Evolutionary conservation across 805 yeast species (phyloP), one percentile per base, ranked within the genome.

Genomic region (Zygosaccharomyces gambellarensis): DNA sequence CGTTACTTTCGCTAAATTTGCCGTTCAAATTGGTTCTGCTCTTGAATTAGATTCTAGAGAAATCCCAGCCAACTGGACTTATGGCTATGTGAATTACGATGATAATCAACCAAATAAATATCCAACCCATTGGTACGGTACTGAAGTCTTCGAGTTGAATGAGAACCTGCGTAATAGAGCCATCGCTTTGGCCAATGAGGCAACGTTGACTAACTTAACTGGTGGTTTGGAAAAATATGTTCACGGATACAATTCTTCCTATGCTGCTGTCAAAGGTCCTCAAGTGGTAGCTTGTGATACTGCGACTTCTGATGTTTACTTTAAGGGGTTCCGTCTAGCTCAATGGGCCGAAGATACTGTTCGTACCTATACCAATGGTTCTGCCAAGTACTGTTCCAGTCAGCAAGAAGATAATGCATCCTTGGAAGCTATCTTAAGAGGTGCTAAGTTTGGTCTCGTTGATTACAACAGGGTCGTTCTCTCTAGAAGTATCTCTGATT

Each of bases 371-470:
- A 76, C 85, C 55, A 82, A 82, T 59, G 82, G 81, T 47, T 72
- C 82, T 34, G 85, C 79, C 25, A 67, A 65, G 11, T 82, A 80
- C 70, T 79, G 85, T 63, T 62, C 81, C 39, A 76, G 85, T 40
- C 84, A 83, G 47, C 85, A 81, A 64, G 87, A 82, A 64, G 87
- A 82, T 61, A 78, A 80, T 61, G 87, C 87, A 14, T 71, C 82
- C 12, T 73, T 82, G 59, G 85, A 81, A 63, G 79, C 80, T 7
- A 64, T 82, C 49, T 57, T 79, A 42, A 76, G 87, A 70, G 73
- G 76, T 59, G 78, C 77, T 52, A 70, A 69, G 51, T 71, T 70
- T 55, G 84, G 82, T 8, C 70, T 80, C 51, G 79, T 78, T 46
- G 84, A 80, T 63, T 82, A 67, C 62, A 67, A 74, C 52, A 75